phyloP scores from a whole-genome alignment of 1,284 basidiomycete species.

The Puccinia novopanici region DNA sequence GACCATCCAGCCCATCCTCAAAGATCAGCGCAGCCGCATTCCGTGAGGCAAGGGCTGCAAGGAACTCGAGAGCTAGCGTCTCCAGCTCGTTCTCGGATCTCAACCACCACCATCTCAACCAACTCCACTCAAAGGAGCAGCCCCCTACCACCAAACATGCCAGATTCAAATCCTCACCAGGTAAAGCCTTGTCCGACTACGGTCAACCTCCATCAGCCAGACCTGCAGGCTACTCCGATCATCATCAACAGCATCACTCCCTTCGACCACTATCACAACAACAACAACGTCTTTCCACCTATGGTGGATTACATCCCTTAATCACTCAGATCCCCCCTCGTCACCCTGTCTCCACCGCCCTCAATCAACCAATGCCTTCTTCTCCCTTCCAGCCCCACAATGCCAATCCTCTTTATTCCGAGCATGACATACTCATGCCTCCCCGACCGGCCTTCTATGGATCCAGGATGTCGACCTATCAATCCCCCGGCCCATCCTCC shows the following conservation, averaged over 20 bases:
- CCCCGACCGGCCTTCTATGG: conserved; percentile 49
- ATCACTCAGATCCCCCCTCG: background rate
- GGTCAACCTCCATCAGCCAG: background rate
- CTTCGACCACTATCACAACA: no score
- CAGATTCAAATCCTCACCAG: background rate
- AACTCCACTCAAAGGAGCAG: background rate
- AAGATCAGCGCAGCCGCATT: conserved; percentile 47
- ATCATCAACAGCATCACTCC: background rate
- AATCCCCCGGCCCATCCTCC: background rate
- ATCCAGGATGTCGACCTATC: background rate
- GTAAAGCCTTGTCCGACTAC: background rate
- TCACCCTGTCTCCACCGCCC: background rate
- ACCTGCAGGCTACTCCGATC: background rate
- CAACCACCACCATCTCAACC: background rate
- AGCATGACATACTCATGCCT: conserved; percentile 30
- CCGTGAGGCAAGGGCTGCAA: conserved; percentile 30
- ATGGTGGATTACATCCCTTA: background rate
- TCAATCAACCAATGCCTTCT: background rate
- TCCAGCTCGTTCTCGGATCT: conserved; percentile 7
- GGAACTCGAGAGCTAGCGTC: conserved; percentile 27
- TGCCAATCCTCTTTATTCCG: background rate
- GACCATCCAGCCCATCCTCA: conserved; percentile 25
- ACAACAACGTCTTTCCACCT: background rate
- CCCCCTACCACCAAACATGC: background rate
- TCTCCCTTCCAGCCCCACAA: background rate